These are phyloP conservation scores for Candida pini DNA, from an alignment of 805 yeast genomes.

Conservation along the genomic window DNA sequence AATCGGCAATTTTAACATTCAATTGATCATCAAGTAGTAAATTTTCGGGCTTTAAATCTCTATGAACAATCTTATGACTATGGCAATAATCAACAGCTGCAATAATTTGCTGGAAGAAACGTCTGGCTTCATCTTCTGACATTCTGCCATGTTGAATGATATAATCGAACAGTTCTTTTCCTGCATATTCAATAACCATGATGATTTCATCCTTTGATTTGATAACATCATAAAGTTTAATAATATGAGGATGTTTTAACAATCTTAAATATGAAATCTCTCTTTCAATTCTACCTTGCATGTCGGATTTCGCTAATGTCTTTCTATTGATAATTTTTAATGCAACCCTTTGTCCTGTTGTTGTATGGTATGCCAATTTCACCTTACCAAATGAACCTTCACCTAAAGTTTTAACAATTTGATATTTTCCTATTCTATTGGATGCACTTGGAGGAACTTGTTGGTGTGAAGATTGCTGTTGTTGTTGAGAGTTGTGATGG, in stretches of 20 bases:
- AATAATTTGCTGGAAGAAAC: conserved; percentile 93
- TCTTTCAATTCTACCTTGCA: conserved; percentile 95
- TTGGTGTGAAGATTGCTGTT: conserved; percentile 4
- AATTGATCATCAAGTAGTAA: conserved; percentile 80
- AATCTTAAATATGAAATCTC: conserved; percentile 86
- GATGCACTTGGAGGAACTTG: conserved; percentile 12
- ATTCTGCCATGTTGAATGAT: conserved; percentile 90
- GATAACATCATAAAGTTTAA: conserved; percentile 91
- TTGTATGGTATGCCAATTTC: conserved; percentile 81
- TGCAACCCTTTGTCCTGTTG: conserved; percentile 90
- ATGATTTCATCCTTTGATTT: conserved; percentile 92
- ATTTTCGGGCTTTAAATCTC: conserved; percentile 96
- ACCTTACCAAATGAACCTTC: conserved; percentile 98
- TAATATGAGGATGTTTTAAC: conserved; percentile 92
- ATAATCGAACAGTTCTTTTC: conserved; percentile 92
- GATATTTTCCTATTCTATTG: conserved; percentile 79
- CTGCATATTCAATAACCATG: conserved; percentile 96
- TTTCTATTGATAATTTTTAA: conserved; percentile 87
- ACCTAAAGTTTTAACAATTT: conserved; percentile 86
- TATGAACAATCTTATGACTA: conserved; percentile 90
- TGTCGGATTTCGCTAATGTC: conserved; percentile 88
- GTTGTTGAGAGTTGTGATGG: conserved; percentile 9
- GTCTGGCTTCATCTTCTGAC: conserved; percentile 86
- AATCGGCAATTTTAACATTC: conserved; percentile 94
- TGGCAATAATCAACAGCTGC: conserved; percentile 97